phyloP scores from a whole-genome alignment of 192 early-diverging fungal genomes.

The Backusella luteola region DNA sequence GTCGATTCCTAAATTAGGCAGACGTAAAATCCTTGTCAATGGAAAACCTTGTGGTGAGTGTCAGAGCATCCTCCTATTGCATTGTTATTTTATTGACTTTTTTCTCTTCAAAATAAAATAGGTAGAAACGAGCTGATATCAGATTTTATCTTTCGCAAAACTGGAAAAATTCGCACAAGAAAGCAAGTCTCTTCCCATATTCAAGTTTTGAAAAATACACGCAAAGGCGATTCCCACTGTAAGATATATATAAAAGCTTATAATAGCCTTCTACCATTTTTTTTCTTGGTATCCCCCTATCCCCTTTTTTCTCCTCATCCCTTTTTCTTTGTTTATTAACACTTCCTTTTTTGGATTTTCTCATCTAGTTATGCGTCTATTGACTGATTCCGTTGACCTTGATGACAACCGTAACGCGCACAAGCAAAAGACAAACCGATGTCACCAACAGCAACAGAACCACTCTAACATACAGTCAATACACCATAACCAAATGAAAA shows the following conservation, averaged over 20 bases:
- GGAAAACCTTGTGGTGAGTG: slow-evolving; percentile 49
- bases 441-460: not conserved
- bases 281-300: not conserved
- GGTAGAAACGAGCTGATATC: slow-evolving; percentile 77
- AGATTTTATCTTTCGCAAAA: slow-evolving; percentile 69
- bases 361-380: slow-evolving; percentile 44
- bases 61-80: not conserved
- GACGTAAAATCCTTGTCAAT: slow-evolving; percentile 50
- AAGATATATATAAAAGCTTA: slow-evolving; percentile 15
- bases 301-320: not conserved
- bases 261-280: not conserved
- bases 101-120: slow-evolving; percentile 34
- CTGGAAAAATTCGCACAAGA: slow-evolving; percentile 60
- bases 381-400: slow-evolving; percentile 44
- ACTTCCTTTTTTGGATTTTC: not conserved
- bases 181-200: slow-evolving; percentile 83
- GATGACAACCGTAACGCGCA: slow-evolving; percentile 38
- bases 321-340: slow-evolving; percentile 2
- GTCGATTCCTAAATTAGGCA: slow-evolving; percentile 50
- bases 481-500: not conserved
- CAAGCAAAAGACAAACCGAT: slow-evolving; percentile 8
- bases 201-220: slow-evolving; percentile 74
- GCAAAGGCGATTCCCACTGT: slow-evolving; percentile 55
- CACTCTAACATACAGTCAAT: not conserved
- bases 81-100: slow-evolving; percentile 32